A percentile compares a stretch with the other conserved stretches of the same genome.
Evolutionary conservation across 2,329 filamentous ascomycete species (phyloP).

Genomic region (Escovopsis weberi): DNA sequence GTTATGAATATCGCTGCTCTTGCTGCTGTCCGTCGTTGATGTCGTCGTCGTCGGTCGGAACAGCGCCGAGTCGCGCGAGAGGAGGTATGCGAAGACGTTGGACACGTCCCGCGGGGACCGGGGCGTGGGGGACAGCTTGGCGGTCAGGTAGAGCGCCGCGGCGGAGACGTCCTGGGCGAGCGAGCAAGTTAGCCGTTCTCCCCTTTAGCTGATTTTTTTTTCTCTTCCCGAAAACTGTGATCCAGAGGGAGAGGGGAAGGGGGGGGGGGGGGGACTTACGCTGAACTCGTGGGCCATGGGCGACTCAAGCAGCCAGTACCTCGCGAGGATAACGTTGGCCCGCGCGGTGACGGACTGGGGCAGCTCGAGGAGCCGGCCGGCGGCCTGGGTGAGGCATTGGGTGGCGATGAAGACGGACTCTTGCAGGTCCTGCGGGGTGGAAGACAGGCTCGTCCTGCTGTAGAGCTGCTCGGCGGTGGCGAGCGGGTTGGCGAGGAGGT

Average conservation of each 20-base stretch:
- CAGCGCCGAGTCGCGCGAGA: slow-evolving; percentile 44
- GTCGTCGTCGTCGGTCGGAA: slow-evolving; percentile 24
- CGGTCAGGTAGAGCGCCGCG: slow-evolving; percentile 62
- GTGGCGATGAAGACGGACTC: slow-evolving; percentile 58
- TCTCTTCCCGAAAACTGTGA: not conserved
- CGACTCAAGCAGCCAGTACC: slow-evolving; percentile 57
- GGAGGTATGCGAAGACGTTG: slow-evolving; percentile 73
- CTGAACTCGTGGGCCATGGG: slow-evolving; percentile 44
- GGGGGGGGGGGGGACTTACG: slow-evolving; percentile 17
- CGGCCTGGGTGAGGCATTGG: slow-evolving; percentile 60
- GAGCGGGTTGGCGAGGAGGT: slow-evolving; percentile 55
- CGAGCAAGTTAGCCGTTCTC: too few species aligned
- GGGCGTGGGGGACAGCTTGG: slow-evolving; percentile 68
- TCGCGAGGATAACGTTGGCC: slow-evolving; percentile 66
- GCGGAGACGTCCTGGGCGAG: slow-evolving; percentile 58
- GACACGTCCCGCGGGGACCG: slow-evolving; percentile 66
- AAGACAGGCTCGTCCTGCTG: slow-evolving; percentile 36
- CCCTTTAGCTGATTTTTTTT: not conserved
- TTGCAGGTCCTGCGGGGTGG: slow-evolving; percentile 53
- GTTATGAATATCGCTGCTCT: slow-evolving; percentile 6
- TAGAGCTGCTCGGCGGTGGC: slow-evolving; percentile 58
- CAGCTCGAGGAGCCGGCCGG: slow-evolving; percentile 66
- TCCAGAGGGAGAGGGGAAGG: not conserved
- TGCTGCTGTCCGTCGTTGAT: too few species aligned
- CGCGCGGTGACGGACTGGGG: slow-evolving; percentile 78